A percentile compares a stretch with the other conserved stretches of the same genome.
These are phyloP conservation scores for Blastomyces percursus DNA, from an alignment of 2,329 filamentous ascomycete genomes.

Conservation along the genomic window DNA sequence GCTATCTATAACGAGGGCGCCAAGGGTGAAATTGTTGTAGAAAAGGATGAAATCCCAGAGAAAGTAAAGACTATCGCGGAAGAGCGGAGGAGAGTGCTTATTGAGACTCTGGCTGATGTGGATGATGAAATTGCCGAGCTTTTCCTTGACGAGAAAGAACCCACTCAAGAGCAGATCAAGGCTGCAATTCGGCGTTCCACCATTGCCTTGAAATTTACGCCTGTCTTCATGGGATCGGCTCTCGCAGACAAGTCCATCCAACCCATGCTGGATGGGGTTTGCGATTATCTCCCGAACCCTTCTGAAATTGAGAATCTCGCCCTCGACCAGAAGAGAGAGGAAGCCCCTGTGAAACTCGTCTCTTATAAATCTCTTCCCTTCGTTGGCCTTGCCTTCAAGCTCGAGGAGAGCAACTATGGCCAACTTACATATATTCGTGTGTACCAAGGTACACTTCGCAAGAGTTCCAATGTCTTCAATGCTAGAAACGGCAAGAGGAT, in stretches of 20 bases:
- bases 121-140: slow-evolving; percentile 96
- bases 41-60: slow-evolving; percentile 72
- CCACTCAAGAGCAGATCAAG: slow-evolving; percentile 74
- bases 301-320: slow-evolving; percentile 80
- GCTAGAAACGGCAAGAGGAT: slow-evolving; percentile 91
- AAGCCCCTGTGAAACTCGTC: slow-evolving; percentile 73
- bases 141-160: slow-evolving; percentile 77
- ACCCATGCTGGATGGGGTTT: slow-evolving; percentile 91
- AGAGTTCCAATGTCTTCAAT: slow-evolving; percentile 86
- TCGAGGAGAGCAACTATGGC: slow-evolving; percentile 97
- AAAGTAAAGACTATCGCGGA: slow-evolving; percentile 63
- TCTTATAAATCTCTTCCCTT: slow-evolving; percentile 71
- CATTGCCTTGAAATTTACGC: slow-evolving; percentile 79
- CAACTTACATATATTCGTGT: slow-evolving; percentile 98
- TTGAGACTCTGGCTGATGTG: slow-evolving; percentile 92
- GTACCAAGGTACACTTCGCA: slow-evolving; percentile 84
- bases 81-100: slow-evolving; percentile 73
- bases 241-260: slow-evolving; percentile 91
- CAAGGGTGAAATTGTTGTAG: slow-evolving; percentile 64
- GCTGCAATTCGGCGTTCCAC: slow-evolving; percentile 84
- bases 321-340: slow-evolving; percentile 67
- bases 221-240: slow-evolving; percentile 93
- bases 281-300: slow-evolving; percentile 91
- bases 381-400: slow-evolving; percentile 93
- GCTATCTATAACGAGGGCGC: slow-evolving; percentile 84